These are phyloP conservation scores for Fusarium napiforme DNA, from an alignment of 2,329 filamentous ascomycete genomes.

Conservation along the genomic window DNA sequence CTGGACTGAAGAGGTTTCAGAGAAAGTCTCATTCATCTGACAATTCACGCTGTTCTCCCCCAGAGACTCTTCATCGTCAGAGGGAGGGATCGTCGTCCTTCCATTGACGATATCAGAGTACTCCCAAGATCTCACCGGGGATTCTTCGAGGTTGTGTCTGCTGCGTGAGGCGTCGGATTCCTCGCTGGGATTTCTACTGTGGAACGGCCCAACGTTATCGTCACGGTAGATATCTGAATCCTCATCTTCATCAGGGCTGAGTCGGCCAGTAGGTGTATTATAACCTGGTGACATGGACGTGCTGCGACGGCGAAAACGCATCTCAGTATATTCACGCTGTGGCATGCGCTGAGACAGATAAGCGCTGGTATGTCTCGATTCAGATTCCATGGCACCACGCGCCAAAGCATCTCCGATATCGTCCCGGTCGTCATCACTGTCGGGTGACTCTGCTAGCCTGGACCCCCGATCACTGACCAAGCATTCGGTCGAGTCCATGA, in stretches of 20 bases:
- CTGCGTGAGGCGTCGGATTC: fast-evolving
- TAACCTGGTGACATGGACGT: fast-evolving
- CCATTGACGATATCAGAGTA: too few relatives aligned
- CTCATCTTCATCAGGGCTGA: not conserved
- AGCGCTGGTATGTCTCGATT: not conserved
- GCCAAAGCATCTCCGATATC: not conserved
- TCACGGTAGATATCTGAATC: not conserved
- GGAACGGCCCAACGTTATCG: not conserved
- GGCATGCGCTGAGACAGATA: not conserved
- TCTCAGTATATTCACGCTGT: too few relatives aligned
- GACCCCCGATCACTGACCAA: fast-evolving
- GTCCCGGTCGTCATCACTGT: too few relatives aligned
- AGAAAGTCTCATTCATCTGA: too few relatives aligned
- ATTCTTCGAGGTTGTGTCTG: fast-evolving
- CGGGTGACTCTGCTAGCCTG: fast-evolving
- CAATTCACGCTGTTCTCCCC: not conserved
- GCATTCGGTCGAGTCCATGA: not conserved
- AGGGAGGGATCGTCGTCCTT: fast-evolving
- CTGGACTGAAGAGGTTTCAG: fast-evolving
- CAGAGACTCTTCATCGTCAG: not conserved
- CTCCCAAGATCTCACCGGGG: not conserved
- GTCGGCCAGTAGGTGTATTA: not conserved
- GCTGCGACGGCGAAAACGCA: fast-evolving
- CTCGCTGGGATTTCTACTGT: not conserved
- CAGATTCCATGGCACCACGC: not conserved